Percentiles rank a stretch among this genome's conserved stretches.
These are phyloP conservation scores for Kwoniella sp. DNA, from an alignment of 768 basidiomycete genomes.

Conservation along the genomic window DNA sequence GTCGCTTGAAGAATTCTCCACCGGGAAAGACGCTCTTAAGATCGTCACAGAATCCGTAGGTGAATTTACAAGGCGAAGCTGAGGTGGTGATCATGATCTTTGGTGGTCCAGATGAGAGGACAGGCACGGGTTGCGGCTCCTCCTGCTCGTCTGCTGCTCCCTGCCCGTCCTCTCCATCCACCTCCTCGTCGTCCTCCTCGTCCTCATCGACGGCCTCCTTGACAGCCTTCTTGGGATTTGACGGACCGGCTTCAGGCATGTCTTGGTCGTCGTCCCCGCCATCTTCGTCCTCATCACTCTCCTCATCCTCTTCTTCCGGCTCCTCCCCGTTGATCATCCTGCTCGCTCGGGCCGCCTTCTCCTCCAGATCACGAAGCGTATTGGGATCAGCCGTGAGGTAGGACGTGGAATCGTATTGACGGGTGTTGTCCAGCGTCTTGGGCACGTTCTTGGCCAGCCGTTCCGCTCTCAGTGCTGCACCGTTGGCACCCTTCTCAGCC, in stretches of 20 bases:
- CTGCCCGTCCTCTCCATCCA: conserved; percentile 53
- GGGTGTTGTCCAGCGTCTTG: conserved; percentile 85
- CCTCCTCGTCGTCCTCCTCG: conserved; percentile 30
- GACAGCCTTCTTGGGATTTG: conserved; percentile 45
- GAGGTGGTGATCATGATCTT: conserved; percentile 91
- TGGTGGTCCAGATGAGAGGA: conserved; percentile 59
- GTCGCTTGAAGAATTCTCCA: conserved; percentile 78
- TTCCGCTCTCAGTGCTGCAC: conserved; percentile 35
- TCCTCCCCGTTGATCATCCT: conserved; percentile 60
- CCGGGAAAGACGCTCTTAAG: conserved; percentile 84
- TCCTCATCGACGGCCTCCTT: conserved; percentile 12
- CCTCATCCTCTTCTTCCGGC: conserved; percentile 43
- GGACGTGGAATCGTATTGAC: conserved; percentile 60
- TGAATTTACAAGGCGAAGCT: conserved; percentile 76
- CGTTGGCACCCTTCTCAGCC: conserved; percentile 29
- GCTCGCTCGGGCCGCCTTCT: conserved; percentile 36
- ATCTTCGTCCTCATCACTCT: conserved; percentile 48
- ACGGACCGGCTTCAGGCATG: conserved; percentile 48
- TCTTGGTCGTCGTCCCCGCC: conserved; percentile 56
- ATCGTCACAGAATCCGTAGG: conserved; percentile 91
- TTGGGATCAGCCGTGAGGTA: conserved; percentile 52
- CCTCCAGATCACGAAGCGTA: conserved; percentile 32
- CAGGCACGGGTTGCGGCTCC: conserved; percentile 29
- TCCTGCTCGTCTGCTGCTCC: conserved; percentile 26
- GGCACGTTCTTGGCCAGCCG: conserved; percentile 80